Base-by-base conservation (phyloP, 2,329 filamentous ascomycete species). In the Domatiomyces catenatus region DNA sequence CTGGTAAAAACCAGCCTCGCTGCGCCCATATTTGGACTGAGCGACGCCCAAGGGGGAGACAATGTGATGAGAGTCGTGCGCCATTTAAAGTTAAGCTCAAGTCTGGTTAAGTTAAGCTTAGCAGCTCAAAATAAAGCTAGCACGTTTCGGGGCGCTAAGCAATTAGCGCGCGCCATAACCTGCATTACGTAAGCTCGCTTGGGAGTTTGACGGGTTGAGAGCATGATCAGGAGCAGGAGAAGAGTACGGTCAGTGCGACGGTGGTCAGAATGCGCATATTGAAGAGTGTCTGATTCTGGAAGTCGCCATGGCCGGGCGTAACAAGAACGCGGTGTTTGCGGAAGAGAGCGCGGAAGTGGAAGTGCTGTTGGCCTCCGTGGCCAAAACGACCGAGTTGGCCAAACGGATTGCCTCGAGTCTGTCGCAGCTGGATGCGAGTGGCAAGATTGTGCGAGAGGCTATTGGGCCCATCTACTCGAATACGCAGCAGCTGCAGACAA, bases 321-420 rank as follows among this genome's bases (percentile, higher is more conserved):
- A 24, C 52, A 71, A 75, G 56, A 77, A 75, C 64, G 72, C 71
- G 50, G 75, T 75, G 39, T 76, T 76, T 63, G 77, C 77, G 36
- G 79, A 83, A 67, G 79, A 83, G 69, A 78, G 76, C 63, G 79
- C 79, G 5, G 79, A 83, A 66, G 79, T 82, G 43, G 79, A 82
- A 64, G 79, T 82, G 49, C 67, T 83, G 20, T 77, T 76, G 57
- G 78, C 79, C 50, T 80, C 80, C 58, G 79, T 96, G 55, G 87
- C 93, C 60, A 96, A 94, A 75, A 93, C 93, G 59, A 84, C 88
- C 53, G 80, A 87, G 63, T 76, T 96, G 64, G 94, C 88, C 28
- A 94, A 92, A 72, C 94, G 94, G 73, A 95, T 98, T 50, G 85
- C 94, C 67, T 83, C 85, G 24, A 94, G 86, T 48, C 75, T 95